Percentiles rank a stretch among this genome's conserved stretches.
phyloP scores from a whole-genome alignment of 2,329 filamentous ascomycete species.

The Verticillium zaregamsianum region DNA sequence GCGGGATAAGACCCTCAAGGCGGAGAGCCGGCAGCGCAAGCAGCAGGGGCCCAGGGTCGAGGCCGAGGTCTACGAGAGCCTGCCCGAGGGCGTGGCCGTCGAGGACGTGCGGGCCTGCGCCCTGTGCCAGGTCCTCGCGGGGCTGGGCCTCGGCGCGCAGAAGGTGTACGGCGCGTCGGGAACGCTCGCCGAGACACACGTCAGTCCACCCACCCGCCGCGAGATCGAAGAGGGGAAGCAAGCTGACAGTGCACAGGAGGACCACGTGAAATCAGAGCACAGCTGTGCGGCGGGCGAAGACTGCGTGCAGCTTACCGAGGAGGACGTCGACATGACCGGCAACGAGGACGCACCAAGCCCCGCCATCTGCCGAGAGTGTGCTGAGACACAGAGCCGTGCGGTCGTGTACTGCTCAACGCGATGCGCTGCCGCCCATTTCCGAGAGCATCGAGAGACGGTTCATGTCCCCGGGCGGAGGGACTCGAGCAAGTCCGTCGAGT shows the following conservation, averaged over 20 bases:
- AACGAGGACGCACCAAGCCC: slow-evolving; percentile 21
- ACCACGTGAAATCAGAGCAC: slow-evolving; percentile 33
- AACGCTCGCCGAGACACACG: slow-evolving; percentile 31
- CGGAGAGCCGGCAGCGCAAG: slow-evolving; percentile 24
- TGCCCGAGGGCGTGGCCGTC: slow-evolving; percentile 28
- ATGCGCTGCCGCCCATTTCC: slow-evolving; percentile 38
- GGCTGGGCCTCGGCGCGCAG: slow-evolving; percentile 30
- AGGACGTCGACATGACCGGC: slow-evolving; percentile 32
- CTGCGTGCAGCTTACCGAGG: slow-evolving; percentile 34
- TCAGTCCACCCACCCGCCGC: background rate
- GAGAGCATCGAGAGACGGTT: slow-evolving; percentile 30
- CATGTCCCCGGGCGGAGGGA: slow-evolving; percentile 23
- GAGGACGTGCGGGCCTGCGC: slow-evolving; percentile 37
- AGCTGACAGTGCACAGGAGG: slow-evolving; percentile 21
- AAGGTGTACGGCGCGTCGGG: slow-evolving; percentile 40
- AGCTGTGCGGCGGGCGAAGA: slow-evolving; percentile 34
- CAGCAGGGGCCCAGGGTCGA: slow-evolving; percentile 19
- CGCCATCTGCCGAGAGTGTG: slow-evolving; percentile 38
- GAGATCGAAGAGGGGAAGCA: background rate
- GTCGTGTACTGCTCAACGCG: slow-evolving; percentile 36
- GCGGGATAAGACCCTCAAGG: slow-evolving; percentile 39
- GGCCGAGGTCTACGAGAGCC: slow-evolving; percentile 26
- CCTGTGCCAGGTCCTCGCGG: slow-evolving; percentile 38
- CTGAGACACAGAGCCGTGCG: slow-evolving; percentile 27
- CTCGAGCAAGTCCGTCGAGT: slow-evolving; percentile 12